Base-by-base conservation (phyloP, 495 filamentous ascomycete genomes). In the Xylaria intraflava region DNA sequence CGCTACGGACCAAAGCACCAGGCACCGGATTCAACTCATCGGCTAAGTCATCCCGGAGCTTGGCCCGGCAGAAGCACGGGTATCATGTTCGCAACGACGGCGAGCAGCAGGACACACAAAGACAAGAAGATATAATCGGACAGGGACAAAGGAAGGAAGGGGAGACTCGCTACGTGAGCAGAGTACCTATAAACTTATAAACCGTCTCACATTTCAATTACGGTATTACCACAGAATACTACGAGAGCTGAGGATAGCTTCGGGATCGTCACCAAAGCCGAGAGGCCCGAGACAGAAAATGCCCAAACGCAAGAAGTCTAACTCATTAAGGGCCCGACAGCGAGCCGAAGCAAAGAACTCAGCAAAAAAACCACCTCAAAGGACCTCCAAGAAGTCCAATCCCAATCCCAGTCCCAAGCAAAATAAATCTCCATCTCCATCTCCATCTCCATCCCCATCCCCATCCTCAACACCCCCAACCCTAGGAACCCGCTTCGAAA, bases 401-500 rank as follows among this genome's bases (percentile, higher is more conserved):
- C 6, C 9, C 20, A 26, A 20, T 30, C 33, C 33, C 2, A 36
- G 7, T 23, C 23, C 11, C 19, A 8, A 48, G 2, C 14, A 8
- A n/a, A 36, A 40, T 3, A 30, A 27, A 23, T 16, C 17, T 29
- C n/a, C n/a, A 9, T 19, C 3, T 0, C 3, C 16, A 2, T 26
- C 17, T 14, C n/a, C 45, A 22, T 47, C 45, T 6, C 45, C 22
- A 2, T 27, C 24, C 16, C n/a, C 1, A 3, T 38, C 33, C 17
- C 20, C 4, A 2, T 38, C 12, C 49, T 24, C 33, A 10, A 27
- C 19, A 33, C 14, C 44, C 0, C 23, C 31, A 8, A 49, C 52
- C 33, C 52, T 55, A 3, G 26, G 36, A 6, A 26, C n/a, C 45
- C 45, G 12, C 12, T 57, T 69, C 57, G 57, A 59, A 52, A 24